Percentiles rank a stretch among this genome's conserved stretches.
Conservation (phyloP, 164 flowering plant species). For the Macadamia tetraphylla region DNA sequence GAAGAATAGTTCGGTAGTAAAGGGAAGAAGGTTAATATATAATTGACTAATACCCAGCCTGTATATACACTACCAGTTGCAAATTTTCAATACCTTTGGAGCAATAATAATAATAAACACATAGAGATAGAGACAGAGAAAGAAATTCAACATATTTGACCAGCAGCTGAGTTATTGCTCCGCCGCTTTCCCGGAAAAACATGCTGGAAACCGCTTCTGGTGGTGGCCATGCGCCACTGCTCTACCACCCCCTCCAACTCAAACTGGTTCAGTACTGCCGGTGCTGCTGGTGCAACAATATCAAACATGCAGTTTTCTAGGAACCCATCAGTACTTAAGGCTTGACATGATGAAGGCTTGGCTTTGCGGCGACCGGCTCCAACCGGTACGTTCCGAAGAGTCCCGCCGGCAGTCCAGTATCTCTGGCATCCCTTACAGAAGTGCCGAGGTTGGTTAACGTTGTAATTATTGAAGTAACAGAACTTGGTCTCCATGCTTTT, state of each 20-base stretch:
- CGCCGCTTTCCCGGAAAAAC: conserved; percentile 49
- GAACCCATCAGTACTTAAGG: conserved; percentile 16
- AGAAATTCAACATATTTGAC: conserved; percentile 37
- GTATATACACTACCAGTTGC: conserved; percentile 19
- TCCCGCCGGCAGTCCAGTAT: conserved; percentile 85
- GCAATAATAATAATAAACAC: background rate
- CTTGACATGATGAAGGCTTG: conserved; percentile 37
- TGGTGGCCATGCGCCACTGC: conserved; percentile 39
- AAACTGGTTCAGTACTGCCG: conserved; percentile 27
- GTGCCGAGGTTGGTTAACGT: conserved; percentile 77
- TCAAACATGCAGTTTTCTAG: conserved; percentile 33
- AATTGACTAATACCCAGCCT: conserved; percentile 5
- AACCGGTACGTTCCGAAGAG: conserved; percentile 65
- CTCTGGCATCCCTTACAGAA: conserved; percentile 79
- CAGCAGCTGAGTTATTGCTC: conserved; percentile 26
- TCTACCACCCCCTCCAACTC: conserved; percentile 43
- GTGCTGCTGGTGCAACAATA: background rate
- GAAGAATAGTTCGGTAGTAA: too few relatives aligned
- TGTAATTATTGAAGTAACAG: conserved; percentile 76
- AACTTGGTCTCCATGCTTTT: conserved; percentile 82
- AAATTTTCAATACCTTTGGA: background rate
- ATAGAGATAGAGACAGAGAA: background rate
- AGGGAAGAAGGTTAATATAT: too few relatives aligned
- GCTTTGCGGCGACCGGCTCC: conserved; percentile 78
- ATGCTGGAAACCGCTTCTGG: conserved; percentile 34